phyloP scores from a whole-genome alignment of 345 rosid genomes.

The Gossypium stocksii region DNA sequence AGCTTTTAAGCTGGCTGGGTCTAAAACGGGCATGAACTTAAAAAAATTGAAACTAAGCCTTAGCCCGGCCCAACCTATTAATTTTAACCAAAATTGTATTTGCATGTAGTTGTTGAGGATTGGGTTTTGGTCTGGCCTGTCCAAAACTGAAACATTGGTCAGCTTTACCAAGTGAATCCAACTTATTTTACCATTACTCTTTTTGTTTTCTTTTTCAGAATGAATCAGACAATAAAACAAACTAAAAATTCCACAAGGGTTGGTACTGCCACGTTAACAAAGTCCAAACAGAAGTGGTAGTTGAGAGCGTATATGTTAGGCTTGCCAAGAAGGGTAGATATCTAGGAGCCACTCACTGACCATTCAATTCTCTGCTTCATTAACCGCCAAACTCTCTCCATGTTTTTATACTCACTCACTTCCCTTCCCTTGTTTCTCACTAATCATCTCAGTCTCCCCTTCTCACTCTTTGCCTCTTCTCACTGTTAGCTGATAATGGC shows the following conservation, averaged over 20 bases:
- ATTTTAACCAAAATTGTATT: no score
- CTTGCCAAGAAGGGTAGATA: conserved; percentile 41
- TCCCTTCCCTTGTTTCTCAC: neutral
- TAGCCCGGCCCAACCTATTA: no score
- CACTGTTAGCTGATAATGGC: conserved; percentile 39
- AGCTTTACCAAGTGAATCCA: no score
- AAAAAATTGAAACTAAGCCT: no score
- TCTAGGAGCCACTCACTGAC: conserved; percentile 11
- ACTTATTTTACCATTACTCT: no score
- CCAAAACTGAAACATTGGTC: no score
- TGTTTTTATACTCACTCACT: neutral
- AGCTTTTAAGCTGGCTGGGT: no score
- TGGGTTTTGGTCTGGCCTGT: no score
- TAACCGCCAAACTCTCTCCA: neutral
- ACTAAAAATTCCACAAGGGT: neutral
- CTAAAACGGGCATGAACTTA: no score
- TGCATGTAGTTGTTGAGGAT: no score
- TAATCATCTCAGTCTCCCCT: neutral
- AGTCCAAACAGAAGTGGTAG: conserved; percentile 24
- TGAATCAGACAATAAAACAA: no score
- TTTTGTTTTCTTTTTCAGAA: no score
- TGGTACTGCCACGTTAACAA: conserved; percentile 12
- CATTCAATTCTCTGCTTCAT: conserved; percentile 2
- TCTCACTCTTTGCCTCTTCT: neutral
- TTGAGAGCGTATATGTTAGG: conserved; percentile 17